These are phyloP conservation scores for Leishmania guyanensis DNA, from an alignment of 208 protist species.

Conservation along the genomic window DNA sequence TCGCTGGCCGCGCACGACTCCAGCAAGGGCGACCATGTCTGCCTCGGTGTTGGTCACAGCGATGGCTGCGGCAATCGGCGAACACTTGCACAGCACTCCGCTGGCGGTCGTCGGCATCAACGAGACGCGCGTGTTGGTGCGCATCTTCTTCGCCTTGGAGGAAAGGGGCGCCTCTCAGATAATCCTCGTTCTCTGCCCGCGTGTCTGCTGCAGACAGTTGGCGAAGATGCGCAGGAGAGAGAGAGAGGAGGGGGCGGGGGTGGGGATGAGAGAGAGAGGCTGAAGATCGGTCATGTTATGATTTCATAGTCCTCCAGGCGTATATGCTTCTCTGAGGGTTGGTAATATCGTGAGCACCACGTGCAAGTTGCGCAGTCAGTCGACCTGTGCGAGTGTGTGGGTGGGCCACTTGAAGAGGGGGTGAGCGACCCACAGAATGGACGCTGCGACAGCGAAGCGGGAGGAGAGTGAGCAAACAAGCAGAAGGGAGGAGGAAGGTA, in stretches of 20 bases:
- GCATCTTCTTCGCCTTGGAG: background rate
- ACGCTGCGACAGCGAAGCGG: background rate
- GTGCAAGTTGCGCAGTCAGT: background rate
- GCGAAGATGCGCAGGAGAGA: background rate
- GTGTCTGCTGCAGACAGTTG: background rate
- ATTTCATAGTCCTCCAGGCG: background rate
- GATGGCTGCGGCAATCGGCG: conserved; percentile 23
- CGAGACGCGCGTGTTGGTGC: conserved; percentile 10
- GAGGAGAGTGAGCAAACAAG: background rate
- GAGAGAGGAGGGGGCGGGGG: background rate
- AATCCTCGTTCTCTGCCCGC: no score
- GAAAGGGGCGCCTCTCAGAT: background rate
- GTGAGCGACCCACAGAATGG: background rate
- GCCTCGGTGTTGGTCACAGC: conserved; percentile 22
- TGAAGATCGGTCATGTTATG: background rate
- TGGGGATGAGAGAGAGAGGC: background rate
- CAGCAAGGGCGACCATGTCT: conserved; percentile 17
- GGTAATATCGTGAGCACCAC: background rate
- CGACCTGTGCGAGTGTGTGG: background rate
- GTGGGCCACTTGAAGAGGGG: background rate
- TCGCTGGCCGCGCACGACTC: conserved; percentile 16
- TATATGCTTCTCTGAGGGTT: background rate
- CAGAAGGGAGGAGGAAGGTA: background rate
- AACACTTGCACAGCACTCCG: conserved; percentile 25
- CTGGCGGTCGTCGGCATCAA: conserved; percentile 22